phyloP scores from a whole-genome alignment of 768 basidiomycete species.

The Amyloporia xantha region DNA sequence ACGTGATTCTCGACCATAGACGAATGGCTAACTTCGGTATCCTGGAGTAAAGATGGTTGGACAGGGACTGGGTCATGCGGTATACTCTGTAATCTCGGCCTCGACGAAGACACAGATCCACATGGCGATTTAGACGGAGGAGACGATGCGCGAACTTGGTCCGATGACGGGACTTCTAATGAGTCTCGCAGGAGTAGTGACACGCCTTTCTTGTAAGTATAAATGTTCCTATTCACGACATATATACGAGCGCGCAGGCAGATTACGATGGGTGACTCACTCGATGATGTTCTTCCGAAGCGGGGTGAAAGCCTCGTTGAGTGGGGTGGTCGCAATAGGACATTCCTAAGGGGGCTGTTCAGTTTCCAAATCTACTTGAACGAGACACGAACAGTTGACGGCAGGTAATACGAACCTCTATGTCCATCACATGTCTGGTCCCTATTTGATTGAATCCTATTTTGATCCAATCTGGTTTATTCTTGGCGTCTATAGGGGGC shows the following conservation, averaged over 20 bases:
- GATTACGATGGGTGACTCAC: constrained; percentile 34
- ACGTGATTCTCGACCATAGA: constrained; percentile 47
- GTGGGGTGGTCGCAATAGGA: constrained; percentile 77
- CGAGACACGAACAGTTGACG: neutral
- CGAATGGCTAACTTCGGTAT: no score
- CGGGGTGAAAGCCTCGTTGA: constrained; percentile 60
- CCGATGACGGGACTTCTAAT: constrained; percentile 30
- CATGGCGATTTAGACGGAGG: neutral
- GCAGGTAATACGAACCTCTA: constrained; percentile 55
- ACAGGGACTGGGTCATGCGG: no score
- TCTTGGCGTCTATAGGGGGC: constrained; percentile 4
- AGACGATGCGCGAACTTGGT: no score
- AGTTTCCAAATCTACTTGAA: neutral
- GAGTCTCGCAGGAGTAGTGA: constrained; percentile 91
- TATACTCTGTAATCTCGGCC: no score
- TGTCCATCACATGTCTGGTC: constrained; percentile 73
- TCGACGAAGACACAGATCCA: constrained; percentile 22
- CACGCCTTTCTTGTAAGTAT: constrained; percentile 78
- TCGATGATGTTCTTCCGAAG: constrained; percentile 62
- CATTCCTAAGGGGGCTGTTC: constrained; percentile 68
- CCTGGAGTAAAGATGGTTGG: no score
- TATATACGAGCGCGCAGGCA: neutral
- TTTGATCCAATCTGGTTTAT: constrained; percentile 61
- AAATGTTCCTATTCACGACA: constrained; percentile 55
- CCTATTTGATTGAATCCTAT: constrained; percentile 89